Evolutionary conservation across 805 yeast genomes (phyloP).

Genomic region (Saccharomycopsis sp.): DNA sequence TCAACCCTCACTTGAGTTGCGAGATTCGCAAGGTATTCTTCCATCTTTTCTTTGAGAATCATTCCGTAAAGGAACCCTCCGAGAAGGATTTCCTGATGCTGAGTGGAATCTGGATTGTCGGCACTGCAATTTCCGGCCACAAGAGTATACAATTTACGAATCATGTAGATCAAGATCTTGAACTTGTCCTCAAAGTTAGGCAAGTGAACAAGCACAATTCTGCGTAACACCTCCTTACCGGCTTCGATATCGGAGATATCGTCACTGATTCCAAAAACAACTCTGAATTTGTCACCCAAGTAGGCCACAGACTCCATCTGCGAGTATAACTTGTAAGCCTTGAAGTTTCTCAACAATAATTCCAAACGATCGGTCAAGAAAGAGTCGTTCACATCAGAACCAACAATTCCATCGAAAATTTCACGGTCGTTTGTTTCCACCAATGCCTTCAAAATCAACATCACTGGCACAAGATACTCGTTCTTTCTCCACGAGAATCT

Average conservation of each 20-base stretch:
- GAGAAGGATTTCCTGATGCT: conserved; percentile 91
- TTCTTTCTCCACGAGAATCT: conserved; percentile 96
- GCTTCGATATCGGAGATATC: conserved; percentile 87
- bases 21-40: conserved; percentile 77
- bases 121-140: conserved; percentile 97
- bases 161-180: conserved; percentile 84
- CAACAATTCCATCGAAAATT: conserved; percentile 93
- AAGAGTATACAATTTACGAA: conserved; percentile 86
- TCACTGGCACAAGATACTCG: conserved; percentile 88
- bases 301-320: conserved; percentile 88
- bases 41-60: conserved; percentile 94
- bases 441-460: conserved; percentile 87
- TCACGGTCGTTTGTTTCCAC: conserved; percentile 89
- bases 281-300: conserved; percentile 92
- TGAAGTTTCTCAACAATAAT: conserved; percentile 80
- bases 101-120: conserved; percentile 98
- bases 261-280: conserved; percentile 83
- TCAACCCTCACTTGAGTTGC: conserved; percentile 72
- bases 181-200: conserved; percentile 72
- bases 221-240: conserved; percentile 73
- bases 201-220: conserved; percentile 88
- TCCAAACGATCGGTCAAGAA: conserved; percentile 98
- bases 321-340: conserved; percentile 68
- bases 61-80: conserved; percentile 97
- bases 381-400: conserved; percentile 78